Percentiles rank a stretch among this genome's conserved stretches.
phyloP scores from a whole-genome alignment of 2,329 filamentous ascomycete genomes.

The Ceratocystis cubensis region DNA sequence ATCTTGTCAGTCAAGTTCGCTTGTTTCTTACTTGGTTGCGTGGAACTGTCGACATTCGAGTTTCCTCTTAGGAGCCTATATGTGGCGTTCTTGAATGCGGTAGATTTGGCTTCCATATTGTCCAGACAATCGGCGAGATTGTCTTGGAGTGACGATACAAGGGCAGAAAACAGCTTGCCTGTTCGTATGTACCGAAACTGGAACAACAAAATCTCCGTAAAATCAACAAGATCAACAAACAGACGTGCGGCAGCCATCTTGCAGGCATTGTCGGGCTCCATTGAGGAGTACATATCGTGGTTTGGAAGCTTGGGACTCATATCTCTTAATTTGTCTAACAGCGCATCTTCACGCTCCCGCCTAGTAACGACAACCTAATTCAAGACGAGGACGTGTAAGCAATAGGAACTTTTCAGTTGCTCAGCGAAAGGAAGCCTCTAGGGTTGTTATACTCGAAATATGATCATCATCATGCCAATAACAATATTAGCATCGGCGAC shows the following conservation, averaged over 20 bases:
- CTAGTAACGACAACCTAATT: conserved; percentile 13
- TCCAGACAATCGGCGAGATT: conserved; percentile 12
- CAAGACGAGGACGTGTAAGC: background rate
- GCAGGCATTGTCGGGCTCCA: conserved; percentile 15
- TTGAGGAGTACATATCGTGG: conserved; percentile 1
- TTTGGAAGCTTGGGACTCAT: conserved; percentile 11
- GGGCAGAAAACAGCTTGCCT: conserved; percentile 15
- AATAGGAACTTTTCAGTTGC: background rate
- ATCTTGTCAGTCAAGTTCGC: conserved; percentile 37
- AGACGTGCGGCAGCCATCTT: conserved; percentile 15
- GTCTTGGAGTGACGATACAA: conserved; percentile 5
- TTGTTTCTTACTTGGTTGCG: conserved; percentile 28
- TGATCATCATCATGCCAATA: conserved; percentile 17
- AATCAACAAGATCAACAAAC: conserved; percentile 14
- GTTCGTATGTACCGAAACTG: conserved; percentile 15
- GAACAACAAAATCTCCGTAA: conserved; percentile 13
- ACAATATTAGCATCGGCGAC: conserved; percentile 13
- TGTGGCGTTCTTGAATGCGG: conserved; percentile 6
- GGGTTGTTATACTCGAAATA: conserved; percentile 10
- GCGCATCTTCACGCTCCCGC: conserved; percentile 16
- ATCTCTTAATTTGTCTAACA: conserved; percentile 9
- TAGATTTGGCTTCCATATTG: conserved; percentile 8
- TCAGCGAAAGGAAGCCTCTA: background rate
- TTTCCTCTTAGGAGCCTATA: background rate
- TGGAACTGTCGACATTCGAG: background rate